phyloP scores from a whole-genome alignment of 805 yeast genomes.

The Lipomyces orientalis region DNA sequence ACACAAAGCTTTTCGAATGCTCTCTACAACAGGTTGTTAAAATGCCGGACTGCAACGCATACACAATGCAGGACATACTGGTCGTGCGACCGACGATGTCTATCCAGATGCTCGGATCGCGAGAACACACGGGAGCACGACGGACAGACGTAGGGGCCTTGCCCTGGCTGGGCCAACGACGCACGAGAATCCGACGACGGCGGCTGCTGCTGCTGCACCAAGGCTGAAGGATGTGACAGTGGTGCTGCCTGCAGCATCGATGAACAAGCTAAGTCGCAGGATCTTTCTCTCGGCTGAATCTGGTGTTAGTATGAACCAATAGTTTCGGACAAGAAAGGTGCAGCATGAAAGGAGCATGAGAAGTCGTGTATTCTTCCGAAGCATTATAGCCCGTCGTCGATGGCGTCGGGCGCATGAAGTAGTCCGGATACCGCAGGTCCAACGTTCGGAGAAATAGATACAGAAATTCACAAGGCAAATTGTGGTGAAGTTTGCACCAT shows the following conservation, averaged over 20 bases:
- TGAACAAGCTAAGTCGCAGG: not conserved
- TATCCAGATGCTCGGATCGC: conserved; percentile 16
- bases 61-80: not conserved
- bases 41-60: not conserved
- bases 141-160: conserved; percentile 11
- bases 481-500: not conserved
- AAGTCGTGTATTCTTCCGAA: not conserved
- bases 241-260: not conserved
- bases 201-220: not conserved
- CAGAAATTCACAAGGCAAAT: fast-evolving
- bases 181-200: not conserved
- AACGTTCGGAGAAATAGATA: not conserved
- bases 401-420: not conserved
- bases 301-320: not conserved
- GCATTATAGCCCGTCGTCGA: not conserved
- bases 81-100: conserved; percentile 12
- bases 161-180: not conserved
- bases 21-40: not conserved
- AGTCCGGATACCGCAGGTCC: not conserved
- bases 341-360: not conserved
- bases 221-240: not conserved
- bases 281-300: not conserved
- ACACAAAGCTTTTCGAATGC: conserved; percentile 9
- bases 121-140: conserved; percentile 13
- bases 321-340: not conserved